phyloP scores from a whole-genome alignment of 352 stramenopile species.

The Phytophthora ramorum region DNA sequence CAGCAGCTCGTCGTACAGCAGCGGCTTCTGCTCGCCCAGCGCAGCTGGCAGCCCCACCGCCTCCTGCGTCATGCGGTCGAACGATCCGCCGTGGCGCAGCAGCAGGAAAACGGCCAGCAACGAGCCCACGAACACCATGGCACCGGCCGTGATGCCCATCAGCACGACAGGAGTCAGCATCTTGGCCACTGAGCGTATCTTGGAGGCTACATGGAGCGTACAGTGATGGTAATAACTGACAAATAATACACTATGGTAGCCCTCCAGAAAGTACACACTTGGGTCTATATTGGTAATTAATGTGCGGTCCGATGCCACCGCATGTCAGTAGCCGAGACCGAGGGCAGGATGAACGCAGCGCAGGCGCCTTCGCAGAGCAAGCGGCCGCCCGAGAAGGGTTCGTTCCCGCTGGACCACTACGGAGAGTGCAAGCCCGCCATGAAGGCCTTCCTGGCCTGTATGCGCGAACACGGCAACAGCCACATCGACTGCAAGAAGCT shows the following conservation, averaged over 20 bases:
- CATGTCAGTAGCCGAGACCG: neutral
- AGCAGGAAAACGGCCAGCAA: slow-evolving; percentile 87
- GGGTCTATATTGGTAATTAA: slow-evolving; percentile 19
- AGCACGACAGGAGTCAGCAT: slow-evolving; percentile 71
- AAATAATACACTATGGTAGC: neutral
- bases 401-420: slow-evolving; percentile 92
- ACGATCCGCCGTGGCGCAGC: slow-evolving; percentile 84
- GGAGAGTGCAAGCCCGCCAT: slow-evolving; percentile 91
- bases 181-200: slow-evolving; percentile 9
- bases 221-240: neutral
- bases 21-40: slow-evolving; percentile 75
- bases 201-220: slow-evolving; percentile 1
- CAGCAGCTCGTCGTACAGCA: slow-evolving; percentile 91
- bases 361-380: slow-evolving; percentile 74
- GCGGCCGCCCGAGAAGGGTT: slow-evolving; percentile 89
- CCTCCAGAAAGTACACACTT: neutral
- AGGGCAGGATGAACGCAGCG: slow-evolving; percentile 76
- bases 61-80: slow-evolving; percentile 88
- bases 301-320: neutral
- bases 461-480: slow-evolving; percentile 79
- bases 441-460: slow-evolving; percentile 88
- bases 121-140: slow-evolving; percentile 85
- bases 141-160: slow-evolving; percentile 82
- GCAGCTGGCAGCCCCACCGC: slow-evolving; percentile 65
- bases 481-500: slow-evolving; percentile 93